Conservation (phyloP, 805 yeast genomes). For the Candida endomychidarum region DNA sequence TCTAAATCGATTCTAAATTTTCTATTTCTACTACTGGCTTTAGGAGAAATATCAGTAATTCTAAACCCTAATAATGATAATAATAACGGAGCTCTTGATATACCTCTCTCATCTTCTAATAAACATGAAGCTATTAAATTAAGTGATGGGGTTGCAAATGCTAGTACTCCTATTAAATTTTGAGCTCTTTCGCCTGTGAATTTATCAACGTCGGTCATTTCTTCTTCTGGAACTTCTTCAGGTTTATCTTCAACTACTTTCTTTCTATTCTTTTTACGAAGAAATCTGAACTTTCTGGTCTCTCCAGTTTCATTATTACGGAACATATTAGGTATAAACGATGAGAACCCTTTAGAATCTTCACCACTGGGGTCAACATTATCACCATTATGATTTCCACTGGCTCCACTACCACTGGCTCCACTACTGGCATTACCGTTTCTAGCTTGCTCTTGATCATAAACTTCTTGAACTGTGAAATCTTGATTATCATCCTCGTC, state of each 20-base stretch:
- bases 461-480: neutral
- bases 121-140: conserved; percentile 73
- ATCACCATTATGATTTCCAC: neutral
- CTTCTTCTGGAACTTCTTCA: conserved; percentile 17
- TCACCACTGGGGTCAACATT: neutral
- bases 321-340: conserved; percentile 19
- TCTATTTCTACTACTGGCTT: conserved; percentile 37
- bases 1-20: conserved; percentile 73
- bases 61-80: conserved; percentile 69
- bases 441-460: no score
- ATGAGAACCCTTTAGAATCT: conserved; percentile 12
- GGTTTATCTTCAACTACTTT: conserved; percentile 17
- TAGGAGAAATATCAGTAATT: conserved; percentile 51
- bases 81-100: conserved; percentile 78
- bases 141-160: conserved; percentile 72
- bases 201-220: conserved; percentile 22
- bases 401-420: no score
- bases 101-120: conserved; percentile 71
- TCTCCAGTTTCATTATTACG: conserved; percentile 5
- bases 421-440: no score
- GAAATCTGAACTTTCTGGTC: conserved; percentile 18
- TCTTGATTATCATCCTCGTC: conserved; percentile 1
- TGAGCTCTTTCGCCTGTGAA: conserved; percentile 38
- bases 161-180: conserved; percentile 41
- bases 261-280: conserved; percentile 24